Conservation (phyloP, 495 filamentous ascomycete genomes). For the Penicillium robsamsonii region DNA sequence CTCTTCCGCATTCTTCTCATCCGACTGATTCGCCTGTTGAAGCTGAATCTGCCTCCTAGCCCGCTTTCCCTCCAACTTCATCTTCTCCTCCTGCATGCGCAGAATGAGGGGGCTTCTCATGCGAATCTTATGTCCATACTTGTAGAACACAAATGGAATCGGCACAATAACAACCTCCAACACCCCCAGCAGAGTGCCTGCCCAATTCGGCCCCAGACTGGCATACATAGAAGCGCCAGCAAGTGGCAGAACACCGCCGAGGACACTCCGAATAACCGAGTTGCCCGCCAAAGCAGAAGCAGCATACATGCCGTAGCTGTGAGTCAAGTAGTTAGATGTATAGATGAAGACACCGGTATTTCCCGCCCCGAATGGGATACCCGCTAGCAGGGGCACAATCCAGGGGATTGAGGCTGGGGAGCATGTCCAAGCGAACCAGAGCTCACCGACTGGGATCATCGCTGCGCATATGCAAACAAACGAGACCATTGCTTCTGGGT, state of each 20-base stretch:
- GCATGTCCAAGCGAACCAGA: slow-evolving; percentile 82
- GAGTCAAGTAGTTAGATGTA: slow-evolving; percentile 71
- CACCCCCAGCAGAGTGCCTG: slow-evolving; percentile 69
- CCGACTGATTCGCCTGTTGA: not conserved
- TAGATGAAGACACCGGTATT: slow-evolving; percentile 81
- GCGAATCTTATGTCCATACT: slow-evolving; percentile 68
- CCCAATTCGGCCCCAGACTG: slow-evolving; percentile 71
- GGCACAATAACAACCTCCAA: slow-evolving; percentile 69
- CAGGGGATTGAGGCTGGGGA: slow-evolving; percentile 69
- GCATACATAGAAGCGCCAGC: slow-evolving; percentile 71
- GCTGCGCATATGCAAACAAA: slow-evolving; percentile 69
- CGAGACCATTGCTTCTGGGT: slow-evolving; percentile 72
- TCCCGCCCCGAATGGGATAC: slow-evolving; percentile 75
- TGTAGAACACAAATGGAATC: slow-evolving; percentile 78
- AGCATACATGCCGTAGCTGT: slow-evolving; percentile 73
- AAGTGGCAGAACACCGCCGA: slow-evolving; percentile 72
- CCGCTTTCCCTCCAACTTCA: slow-evolving; percentile 53
- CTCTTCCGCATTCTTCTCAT: slow-evolving; percentile 15
- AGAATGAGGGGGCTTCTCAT: slow-evolving; percentile 62
- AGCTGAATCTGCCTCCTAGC: slow-evolving; percentile 13
- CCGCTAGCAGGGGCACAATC: slow-evolving; percentile 70
- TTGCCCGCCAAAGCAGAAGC: slow-evolving; percentile 79
- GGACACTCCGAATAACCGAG: slow-evolving; percentile 60
- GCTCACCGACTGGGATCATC: slow-evolving; percentile 66
- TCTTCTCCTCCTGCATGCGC: slow-evolving; percentile 68